Conservation (phyloP, 179 eudicot species). For the Amaranthus tricolor region DNA sequence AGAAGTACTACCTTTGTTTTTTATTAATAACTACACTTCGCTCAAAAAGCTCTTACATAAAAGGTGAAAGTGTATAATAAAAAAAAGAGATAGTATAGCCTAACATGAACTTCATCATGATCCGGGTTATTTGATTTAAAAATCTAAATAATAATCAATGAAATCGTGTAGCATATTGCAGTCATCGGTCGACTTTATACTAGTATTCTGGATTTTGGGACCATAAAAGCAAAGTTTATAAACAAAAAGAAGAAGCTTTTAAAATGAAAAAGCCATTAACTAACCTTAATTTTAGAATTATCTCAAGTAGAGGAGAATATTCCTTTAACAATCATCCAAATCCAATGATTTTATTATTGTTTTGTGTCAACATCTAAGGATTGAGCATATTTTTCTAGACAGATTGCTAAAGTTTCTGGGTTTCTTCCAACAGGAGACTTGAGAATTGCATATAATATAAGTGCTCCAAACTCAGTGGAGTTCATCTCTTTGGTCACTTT, state of each 20-base stretch:
- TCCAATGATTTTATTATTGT: background rate
- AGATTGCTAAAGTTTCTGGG: constrained; percentile 18
- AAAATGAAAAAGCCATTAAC: background rate
- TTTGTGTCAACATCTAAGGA: constrained; percentile 12
- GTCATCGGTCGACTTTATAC: too few relatives aligned
- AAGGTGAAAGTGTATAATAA: too few relatives aligned
- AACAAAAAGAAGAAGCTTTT: constrained; percentile 1
- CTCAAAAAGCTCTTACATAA: too few relatives aligned
- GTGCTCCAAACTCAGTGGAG: constrained; percentile 34
- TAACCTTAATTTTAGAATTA: background rate
- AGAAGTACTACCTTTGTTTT: too few relatives aligned
- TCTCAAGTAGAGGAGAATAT: constrained; percentile 12
- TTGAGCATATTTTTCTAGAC: background rate
- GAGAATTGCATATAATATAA: constrained; percentile 4
- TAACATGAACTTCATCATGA: too few relatives aligned
- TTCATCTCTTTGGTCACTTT: constrained; percentile 9
- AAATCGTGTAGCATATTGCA: too few relatives aligned
- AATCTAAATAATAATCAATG: too few relatives aligned
- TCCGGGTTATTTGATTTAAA: too few relatives aligned
- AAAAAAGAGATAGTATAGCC: too few relatives aligned
- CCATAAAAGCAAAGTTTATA: constrained; percentile 10
- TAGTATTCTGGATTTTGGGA: background rate
- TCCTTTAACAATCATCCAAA: constrained; percentile 5
- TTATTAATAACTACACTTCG: too few relatives aligned
- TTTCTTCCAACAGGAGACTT: constrained; percentile 23